Evolutionary conservation across 75 land plant genomes (phyloP).

Genomic region (Adiantum capillusveneris): DNA sequence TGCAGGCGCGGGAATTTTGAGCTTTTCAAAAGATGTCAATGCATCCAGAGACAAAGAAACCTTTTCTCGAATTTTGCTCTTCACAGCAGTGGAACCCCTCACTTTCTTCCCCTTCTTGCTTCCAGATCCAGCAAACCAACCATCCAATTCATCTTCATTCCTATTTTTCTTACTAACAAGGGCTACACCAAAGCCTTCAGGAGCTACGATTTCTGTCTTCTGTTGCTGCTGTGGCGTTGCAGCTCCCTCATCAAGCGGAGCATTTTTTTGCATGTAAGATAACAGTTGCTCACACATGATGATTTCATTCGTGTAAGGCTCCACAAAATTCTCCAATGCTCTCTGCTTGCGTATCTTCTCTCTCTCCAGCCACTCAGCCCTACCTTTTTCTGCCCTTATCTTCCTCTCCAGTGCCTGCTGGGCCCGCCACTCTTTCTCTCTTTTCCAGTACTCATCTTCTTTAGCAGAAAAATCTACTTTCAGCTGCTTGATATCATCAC

Average conservation of each 20-base stretch:
- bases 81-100: slow-evolving; percentile 6
- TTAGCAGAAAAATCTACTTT: slow-evolving; percentile 28
- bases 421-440: slow-evolving; percentile 34
- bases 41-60: slow-evolving; percentile 34
- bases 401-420: slow-evolving; percentile 29
- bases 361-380: slow-evolving; percentile 37
- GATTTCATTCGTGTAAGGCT: slow-evolving; percentile 42
- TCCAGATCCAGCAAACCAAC: slow-evolving; percentile 32
- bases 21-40: slow-evolving; percentile 28
- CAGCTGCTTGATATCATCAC: slow-evolving; percentile 24
- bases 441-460: slow-evolving; percentile 32
- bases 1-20: slow-evolving; percentile 22
- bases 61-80: slow-evolving; percentile 25
- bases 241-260: slow-evolving; percentile 15
- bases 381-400: slow-evolving; percentile 21
- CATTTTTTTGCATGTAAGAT: slow-evolving; percentile 31
- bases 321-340: slow-evolving; percentile 40
- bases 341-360: slow-evolving; percentile 32
- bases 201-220: background rate
- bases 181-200: slow-evolving; percentile 28
- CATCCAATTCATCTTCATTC: slow-evolving; percentile 33
- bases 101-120: slow-evolving; percentile 22
- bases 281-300: slow-evolving; percentile 40
- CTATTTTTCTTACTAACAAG: slow-evolving; percentile 29
- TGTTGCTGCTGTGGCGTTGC: background rate